Evolutionary conservation across 1,284 basidiomycete genomes (phyloP), one percentile per base, ranked within the genome.

Genomic region (Volvariella surrecta): DNA sequence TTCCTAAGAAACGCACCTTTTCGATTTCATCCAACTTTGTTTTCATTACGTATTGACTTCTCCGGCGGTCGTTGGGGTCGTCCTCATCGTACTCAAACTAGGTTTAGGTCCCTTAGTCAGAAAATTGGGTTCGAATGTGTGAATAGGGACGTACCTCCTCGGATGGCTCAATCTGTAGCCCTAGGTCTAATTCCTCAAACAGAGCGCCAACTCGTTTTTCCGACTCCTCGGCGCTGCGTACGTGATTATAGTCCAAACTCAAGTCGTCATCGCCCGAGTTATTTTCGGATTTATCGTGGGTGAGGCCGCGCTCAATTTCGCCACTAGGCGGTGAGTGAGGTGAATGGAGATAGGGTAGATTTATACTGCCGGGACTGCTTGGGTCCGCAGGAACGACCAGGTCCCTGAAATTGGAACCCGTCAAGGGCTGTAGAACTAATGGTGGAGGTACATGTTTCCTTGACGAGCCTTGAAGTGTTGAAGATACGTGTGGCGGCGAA

Each of bases 11-110:
- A 60, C 69, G 30, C 50, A 82, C 82, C 66, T 70, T 71, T 57
- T 88, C 84, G 41, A 88, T 80, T 58, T 82, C 79, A 55, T 88
- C 85, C 22, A 88, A 62, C 56, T 81, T 72, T 13, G 78, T 76
- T 50, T 68, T 76, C 74, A 87, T 74, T 38, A 80, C 61, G 48
- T 76, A 73, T 53, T 87, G 84, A 56, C 81, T 86, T 54, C 71
- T 73, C 32, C 83, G 71, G 43, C 74, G 71, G 59, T 85, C 82
- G 53, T 85, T 67, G 28, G 79, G 81, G 54, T 85, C 82, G 50
- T 74, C 63, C 37, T 74, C 71, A 47, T 83, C 80, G 50, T 72
- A 79, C 80, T 85, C 22, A 22, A 22, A 28, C 24, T 28, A 28
- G 21, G 4, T 3, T 37, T 17, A 11, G 13, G 24, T 28, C 24